Percentiles rank a stretch among this genome's conserved stretches.
Conservation (phyloP, 1,284 basidiomycete genomes). For the Mycena citricolor region DNA sequence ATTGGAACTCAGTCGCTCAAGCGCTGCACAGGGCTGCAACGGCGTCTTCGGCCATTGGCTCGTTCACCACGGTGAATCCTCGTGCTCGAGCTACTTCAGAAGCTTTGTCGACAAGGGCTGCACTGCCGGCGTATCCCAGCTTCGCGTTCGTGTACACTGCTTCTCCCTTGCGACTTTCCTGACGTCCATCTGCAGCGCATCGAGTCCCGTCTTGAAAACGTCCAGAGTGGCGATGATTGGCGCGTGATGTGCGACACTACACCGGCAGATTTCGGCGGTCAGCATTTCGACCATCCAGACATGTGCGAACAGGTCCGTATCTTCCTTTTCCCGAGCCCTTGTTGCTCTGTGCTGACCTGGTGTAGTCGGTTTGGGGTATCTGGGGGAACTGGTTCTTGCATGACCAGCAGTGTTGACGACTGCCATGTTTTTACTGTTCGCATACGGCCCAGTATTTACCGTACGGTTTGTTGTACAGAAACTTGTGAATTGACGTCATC, state of each 20-base stretch:
- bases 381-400: too few species aligned
- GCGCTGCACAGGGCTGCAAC: slow-evolving; percentile 9
- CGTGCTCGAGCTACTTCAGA: slow-evolving; percentile 12
- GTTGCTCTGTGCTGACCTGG: too few species aligned
- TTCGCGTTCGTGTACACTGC: slow-evolving; percentile 10
- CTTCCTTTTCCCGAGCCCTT: too few species aligned
- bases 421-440: too few species aligned
- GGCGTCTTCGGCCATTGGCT: slow-evolving; percentile 12
- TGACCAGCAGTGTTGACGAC: too few species aligned
- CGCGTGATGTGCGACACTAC: slow-evolving; percentile 10
- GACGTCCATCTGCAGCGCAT: slow-evolving; percentile 11
- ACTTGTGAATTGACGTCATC: too few species aligned
- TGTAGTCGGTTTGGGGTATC: too few species aligned
- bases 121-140: slow-evolving; percentile 9
- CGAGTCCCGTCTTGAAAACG: slow-evolving; percentile 12
- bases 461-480: too few species aligned
- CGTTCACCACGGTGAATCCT: slow-evolving; percentile 8
- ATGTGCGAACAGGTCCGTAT: too few species aligned
- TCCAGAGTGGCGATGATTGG: slow-evolving; percentile 9
- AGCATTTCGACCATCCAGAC: slow-evolving; percentile 11
- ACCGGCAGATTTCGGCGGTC: slow-evolving; percentile 9
- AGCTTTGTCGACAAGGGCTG: slow-evolving; percentile 11
- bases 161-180: slow-evolving; percentile 8
- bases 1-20: too few species aligned
- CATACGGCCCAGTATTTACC: too few species aligned